Evolutionary conservation across 164 flowering plant genomes (phyloP).

Genomic region (Aristolochia contorta): DNA sequence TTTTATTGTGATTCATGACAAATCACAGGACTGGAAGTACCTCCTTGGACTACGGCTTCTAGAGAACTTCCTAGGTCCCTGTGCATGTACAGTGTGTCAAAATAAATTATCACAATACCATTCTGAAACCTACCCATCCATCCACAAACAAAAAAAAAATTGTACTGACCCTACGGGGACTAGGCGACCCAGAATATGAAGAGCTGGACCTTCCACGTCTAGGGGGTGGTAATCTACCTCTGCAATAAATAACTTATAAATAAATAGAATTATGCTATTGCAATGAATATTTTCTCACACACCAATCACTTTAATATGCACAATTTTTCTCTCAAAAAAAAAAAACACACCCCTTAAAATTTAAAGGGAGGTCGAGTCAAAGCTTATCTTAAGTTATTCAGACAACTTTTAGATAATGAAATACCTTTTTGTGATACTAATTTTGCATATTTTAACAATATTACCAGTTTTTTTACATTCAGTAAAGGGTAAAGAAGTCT

Average conservation of each 20-base stretch:
- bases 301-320: too few species aligned
- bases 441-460: too few species aligned
- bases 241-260: conserved; percentile 13
- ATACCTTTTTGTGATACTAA: too few species aligned
- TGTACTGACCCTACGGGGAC: conserved; percentile 67
- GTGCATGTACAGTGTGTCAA: conserved; percentile 7
- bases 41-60: conserved; percentile 89
- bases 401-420: too few species aligned
- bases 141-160: background rate
- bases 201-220: conserved; percentile 76
- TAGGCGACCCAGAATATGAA: conserved; percentile 75
- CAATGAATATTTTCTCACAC: background rate
- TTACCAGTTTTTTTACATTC: too few species aligned
- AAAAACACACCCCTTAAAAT: too few species aligned
- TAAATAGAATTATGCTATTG: background rate
- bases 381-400: too few species aligned
- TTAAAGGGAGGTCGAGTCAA: too few species aligned
- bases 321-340: too few species aligned
- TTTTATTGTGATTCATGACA: background rate
- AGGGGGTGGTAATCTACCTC: conserved; percentile 57
- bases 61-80: conserved; percentile 56
- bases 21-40: conserved; percentile 18
- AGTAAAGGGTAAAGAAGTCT: too few species aligned
- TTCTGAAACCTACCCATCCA: background rate
- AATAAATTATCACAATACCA: background rate